Base-by-base conservation (phyloP, 2,329 filamentous ascomycete species). In the Microdochium paspali region DNA sequence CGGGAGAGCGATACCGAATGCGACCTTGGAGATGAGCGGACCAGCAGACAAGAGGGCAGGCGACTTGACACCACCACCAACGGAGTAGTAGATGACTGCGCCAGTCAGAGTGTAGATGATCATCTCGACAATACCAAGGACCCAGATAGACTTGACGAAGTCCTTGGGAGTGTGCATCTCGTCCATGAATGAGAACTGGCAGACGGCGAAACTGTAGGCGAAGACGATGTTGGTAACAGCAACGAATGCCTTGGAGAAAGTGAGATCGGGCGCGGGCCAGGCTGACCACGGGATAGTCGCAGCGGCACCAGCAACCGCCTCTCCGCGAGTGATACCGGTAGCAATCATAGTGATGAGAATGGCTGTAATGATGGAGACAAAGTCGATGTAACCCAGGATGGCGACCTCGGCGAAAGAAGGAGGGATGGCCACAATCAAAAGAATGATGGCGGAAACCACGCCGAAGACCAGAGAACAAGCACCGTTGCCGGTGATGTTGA, bases 211-310 rank as follows among this genome's bases (percentile, higher is more conserved):
- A 46, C 77, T 66, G 62, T 79, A 84, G 28, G 81, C 79, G 52
- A 84, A 74, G 50, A 84, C 69, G 48, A 84, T 83, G 63, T 83
- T 83, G 44, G 69, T 72, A 24, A 80, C 68, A 3, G 73, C 71
- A 10, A 72, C 63, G 57, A 80, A 79, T 3, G 68, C 76, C 47
- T 69, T 64, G 45, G 65, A 66, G 46, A 79, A 66, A 45, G 61
- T 57, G 6, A 67, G 62, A 7, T 68, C 51, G 40, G 57, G 51
- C 42, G 54, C 52, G 10, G 61, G 61, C 58, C 58, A 64, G 20
- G 60, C 60, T 10, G 60, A 61, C 61, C 61, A 64, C 42, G 58
- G 35, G 3, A 21, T 54, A 12, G 59, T 55, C 3, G 55, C 24
- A 28, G 39, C 24, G 24, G 50, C 26, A 44, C 45, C 30, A 32